Evolutionary conservation across 306 rosid species (phyloP).

Genomic region (Rosa lucieae): DNA sequence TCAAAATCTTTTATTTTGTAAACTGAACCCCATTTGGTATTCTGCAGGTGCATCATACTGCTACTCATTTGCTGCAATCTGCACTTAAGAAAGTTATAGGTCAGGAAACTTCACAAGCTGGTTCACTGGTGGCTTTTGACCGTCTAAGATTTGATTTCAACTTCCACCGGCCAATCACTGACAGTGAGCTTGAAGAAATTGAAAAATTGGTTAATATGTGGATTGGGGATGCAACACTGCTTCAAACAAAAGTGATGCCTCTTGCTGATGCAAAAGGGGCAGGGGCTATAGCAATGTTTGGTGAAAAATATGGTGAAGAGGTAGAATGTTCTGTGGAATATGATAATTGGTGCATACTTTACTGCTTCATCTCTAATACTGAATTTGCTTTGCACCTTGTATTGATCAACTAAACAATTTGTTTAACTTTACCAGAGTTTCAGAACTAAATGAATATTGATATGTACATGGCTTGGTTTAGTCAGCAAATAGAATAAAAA

Average conservation of each 20-base stretch:
- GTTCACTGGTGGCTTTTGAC: constrained; percentile 92
- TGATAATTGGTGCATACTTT: not conserved
- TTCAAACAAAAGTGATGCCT: constrained; percentile 89
- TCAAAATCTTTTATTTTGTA: constrained; percentile 18
- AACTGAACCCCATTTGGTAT: constrained; percentile 21
- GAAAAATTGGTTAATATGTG: constrained; percentile 74
- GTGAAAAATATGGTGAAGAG: constrained; percentile 94
- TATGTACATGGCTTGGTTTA: not conserved
- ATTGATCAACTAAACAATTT: constrained; percentile 2
- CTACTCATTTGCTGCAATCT: constrained; percentile 95
- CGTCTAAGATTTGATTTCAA: constrained; percentile 97
- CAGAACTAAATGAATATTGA: not conserved
- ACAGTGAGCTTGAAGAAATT: constrained; percentile 65
- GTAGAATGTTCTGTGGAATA: constrained; percentile 38
- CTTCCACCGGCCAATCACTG: constrained; percentile 73
- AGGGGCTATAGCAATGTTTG: constrained; percentile 97
- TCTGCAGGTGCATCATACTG: constrained; percentile 94
- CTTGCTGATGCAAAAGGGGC: constrained; percentile 79
- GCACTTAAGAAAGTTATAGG: constrained; percentile 82
- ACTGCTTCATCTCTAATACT: constrained; percentile 17
- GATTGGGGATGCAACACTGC: constrained; percentile 71
- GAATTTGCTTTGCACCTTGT: constrained; percentile 18
- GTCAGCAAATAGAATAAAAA: not conserved
- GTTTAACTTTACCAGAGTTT: not conserved
- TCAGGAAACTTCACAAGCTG: constrained; percentile 96